Percentiles rank a stretch among this genome's conserved stretches.
These are phyloP conservation scores for Micromonas pusilla DNA, from an alignment of 139 green algal genomes.

Conservation along the genomic window DNA sequence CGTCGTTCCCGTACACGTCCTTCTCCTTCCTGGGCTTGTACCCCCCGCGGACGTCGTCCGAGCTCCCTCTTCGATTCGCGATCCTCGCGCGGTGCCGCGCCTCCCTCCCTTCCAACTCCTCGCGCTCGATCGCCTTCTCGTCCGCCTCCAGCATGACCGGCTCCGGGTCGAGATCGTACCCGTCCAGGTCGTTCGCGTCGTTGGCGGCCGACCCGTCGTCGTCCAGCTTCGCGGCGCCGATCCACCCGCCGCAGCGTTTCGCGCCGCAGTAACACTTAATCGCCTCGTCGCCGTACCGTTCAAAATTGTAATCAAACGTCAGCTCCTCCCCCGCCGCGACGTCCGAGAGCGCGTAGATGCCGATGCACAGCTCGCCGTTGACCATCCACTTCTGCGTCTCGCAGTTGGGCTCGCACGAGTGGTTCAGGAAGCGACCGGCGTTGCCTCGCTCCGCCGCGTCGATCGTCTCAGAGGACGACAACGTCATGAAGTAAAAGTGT, in stretches of 20 bases:
- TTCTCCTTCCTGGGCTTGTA: not conserved
- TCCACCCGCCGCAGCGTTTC: constrained; percentile 63
- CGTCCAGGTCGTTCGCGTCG: not conserved
- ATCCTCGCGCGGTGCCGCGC: not conserved
- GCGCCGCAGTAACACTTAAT: constrained; percentile 58
- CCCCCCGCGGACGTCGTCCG: not conserved
- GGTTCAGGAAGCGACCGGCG: constrained; percentile 94
- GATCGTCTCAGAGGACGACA: constrained; percentile 94
- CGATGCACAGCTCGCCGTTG: constrained; percentile 88
- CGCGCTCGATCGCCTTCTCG: constrained; percentile 1
- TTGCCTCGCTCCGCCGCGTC: constrained; percentile 85
- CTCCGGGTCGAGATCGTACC: not conserved
- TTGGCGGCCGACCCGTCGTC: not conserved
- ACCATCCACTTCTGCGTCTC: constrained; percentile 98
- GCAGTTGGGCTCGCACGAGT: constrained; percentile 95
- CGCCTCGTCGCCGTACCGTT: constrained; percentile 84
- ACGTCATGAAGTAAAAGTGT: constrained; percentile 99
- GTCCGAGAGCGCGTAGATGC: constrained; percentile 70
- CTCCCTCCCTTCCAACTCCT: not conserved
- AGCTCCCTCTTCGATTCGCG: not conserved
- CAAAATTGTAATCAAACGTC: constrained; percentile 99
- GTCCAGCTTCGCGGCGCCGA: constrained; percentile 54
- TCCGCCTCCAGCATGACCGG: constrained; percentile 4
- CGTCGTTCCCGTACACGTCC: constrained; percentile 6
- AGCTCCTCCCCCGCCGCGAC: constrained; percentile 74